Conservation (phyloP, 805 yeast genomes). For the Lachancea thermotolerans region DNA sequence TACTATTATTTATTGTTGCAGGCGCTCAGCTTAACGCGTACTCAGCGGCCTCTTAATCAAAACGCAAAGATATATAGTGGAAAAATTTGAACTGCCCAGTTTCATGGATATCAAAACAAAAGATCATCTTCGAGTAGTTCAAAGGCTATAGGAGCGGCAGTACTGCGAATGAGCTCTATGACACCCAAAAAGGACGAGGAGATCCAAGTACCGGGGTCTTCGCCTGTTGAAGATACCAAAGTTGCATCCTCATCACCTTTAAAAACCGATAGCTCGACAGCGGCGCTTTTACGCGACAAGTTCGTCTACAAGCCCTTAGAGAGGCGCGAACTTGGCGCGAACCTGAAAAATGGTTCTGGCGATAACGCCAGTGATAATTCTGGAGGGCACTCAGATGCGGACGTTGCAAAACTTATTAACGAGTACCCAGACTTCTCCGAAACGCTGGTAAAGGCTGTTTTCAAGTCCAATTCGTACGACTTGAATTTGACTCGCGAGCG, state of each 20-base stretch:
- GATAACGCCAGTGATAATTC: not conserved
- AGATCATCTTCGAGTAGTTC: not conserved
- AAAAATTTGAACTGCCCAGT: not conserved
- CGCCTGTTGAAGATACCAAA: conserved; percentile 30
- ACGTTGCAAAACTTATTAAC: conserved; percentile 9
- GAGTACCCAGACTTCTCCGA: conserved; percentile 32
- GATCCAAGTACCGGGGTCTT: conserved; percentile 47
- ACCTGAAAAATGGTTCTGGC: not conserved
- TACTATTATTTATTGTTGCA: too few species aligned
- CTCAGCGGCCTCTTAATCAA: too few species aligned
- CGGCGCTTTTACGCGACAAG: conserved; percentile 33
- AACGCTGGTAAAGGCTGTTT: conserved; percentile 34
- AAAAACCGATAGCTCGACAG: conserved; percentile 11
- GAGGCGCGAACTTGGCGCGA: not conserved
- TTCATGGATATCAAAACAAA: not conserved
- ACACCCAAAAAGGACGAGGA: conserved; percentile 5
- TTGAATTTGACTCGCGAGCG: conserved; percentile 31
- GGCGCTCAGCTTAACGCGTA: too few species aligned
- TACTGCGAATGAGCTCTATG: not conserved
- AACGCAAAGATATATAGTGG: not conserved
- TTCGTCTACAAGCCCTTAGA: conserved; percentile 35
- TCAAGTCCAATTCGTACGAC: conserved; percentile 34
- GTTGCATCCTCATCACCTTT: conserved; percentile 28
- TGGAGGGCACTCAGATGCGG: conserved; percentile 1
- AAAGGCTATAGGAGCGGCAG: not conserved